These are phyloP conservation scores for Stagonosporopsis chrysanthemi DNA, from an alignment of 2,329 filamentous ascomycete genomes.

Conservation along the genomic window DNA sequence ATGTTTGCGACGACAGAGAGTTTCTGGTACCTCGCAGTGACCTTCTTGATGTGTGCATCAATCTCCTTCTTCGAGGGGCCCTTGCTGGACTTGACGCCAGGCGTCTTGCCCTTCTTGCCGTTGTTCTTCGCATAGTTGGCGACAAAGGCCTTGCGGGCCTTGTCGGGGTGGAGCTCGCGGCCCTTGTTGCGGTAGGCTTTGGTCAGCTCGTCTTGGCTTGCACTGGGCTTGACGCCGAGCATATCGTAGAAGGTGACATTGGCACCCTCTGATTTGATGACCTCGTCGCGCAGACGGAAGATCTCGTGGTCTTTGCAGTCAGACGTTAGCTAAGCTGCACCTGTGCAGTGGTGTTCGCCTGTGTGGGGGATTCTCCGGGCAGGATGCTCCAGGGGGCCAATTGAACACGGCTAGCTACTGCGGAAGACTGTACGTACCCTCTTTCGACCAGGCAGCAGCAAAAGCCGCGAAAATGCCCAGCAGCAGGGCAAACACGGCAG, in stretches of 20 bases:
- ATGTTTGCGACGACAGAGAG: conserved; percentile 86
- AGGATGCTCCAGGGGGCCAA: conserved; percentile 1
- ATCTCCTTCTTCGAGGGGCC: conserved; percentile 77
- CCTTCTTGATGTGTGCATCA: conserved; percentile 78
- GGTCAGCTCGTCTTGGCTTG: conserved; percentile 86
- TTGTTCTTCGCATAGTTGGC: conserved; percentile 65
- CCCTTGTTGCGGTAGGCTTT: conserved; percentile 93
- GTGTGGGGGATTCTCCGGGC: conserved; percentile 13
- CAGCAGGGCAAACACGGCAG: conserved; percentile 68
- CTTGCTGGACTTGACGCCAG: conserved; percentile 72
- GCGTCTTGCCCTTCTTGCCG: conserved; percentile 58
- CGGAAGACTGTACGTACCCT: conserved; percentile 65
- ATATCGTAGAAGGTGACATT: conserved; percentile 94
- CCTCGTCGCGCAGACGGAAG: conserved; percentile 91
- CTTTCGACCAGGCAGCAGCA: conserved; percentile 84
- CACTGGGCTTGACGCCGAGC: conserved; percentile 75
- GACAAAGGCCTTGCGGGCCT: conserved; percentile 84
- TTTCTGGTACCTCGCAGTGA: conserved; percentile 82
- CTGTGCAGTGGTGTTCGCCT: conserved; percentile 16
- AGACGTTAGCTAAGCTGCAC: conserved; percentile 28
- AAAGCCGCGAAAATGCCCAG: conserved; percentile 72
- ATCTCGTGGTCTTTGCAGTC: conserved; percentile 84
- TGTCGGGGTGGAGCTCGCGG: conserved; percentile 87
- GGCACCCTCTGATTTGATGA: conserved; percentile 75
- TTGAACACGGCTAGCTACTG: not conserved